These are phyloP conservation scores for Dianthus caryophyllus DNA, from an alignment of 148 eudicot genomes.

Conservation along the genomic window DNA sequence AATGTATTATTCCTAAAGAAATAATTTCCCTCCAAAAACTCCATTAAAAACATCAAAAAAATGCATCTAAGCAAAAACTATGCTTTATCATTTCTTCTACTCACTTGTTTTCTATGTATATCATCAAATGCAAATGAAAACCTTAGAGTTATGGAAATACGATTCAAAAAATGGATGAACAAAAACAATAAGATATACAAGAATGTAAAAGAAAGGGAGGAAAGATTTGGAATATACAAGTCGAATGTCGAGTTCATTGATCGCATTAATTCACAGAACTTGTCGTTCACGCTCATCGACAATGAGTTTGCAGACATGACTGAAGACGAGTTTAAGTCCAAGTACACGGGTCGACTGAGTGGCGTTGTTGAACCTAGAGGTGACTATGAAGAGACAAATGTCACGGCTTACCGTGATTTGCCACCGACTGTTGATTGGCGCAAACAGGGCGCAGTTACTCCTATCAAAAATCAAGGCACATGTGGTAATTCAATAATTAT, in stretches of 20 bases:
- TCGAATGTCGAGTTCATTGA: conserved; percentile 12
- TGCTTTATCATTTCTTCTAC: background rate
- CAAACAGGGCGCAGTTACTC: conserved; percentile 55
- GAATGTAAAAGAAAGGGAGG: conserved; percentile 9
- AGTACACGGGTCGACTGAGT: conserved; percentile 31
- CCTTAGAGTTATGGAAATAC: conserved; percentile 7
- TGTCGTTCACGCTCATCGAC: conserved; percentile 42
- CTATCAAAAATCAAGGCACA: conserved; percentile 53
- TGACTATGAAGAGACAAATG: background rate
- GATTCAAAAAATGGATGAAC: conserved; percentile 5
- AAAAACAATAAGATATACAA: conserved; percentile 1
- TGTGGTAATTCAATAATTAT: too few relatives aligned
- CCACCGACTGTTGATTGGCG: conserved; percentile 57
- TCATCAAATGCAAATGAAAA: conserved; percentile 8
- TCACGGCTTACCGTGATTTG: conserved; percentile 2
- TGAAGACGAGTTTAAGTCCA: conserved; percentile 41
- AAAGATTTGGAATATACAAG: conserved; percentile 11
- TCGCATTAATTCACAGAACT: conserved; percentile 14
- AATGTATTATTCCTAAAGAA: background rate
- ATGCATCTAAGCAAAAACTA: background rate
- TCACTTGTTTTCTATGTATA: background rate
- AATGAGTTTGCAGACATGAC: conserved; percentile 56
- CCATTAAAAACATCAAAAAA: background rate
- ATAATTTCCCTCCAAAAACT: background rate
- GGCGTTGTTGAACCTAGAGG: background rate